phyloP scores from a whole-genome alignment of 129 eudicot genomes.

The Ambrosia trifida region DNA sequence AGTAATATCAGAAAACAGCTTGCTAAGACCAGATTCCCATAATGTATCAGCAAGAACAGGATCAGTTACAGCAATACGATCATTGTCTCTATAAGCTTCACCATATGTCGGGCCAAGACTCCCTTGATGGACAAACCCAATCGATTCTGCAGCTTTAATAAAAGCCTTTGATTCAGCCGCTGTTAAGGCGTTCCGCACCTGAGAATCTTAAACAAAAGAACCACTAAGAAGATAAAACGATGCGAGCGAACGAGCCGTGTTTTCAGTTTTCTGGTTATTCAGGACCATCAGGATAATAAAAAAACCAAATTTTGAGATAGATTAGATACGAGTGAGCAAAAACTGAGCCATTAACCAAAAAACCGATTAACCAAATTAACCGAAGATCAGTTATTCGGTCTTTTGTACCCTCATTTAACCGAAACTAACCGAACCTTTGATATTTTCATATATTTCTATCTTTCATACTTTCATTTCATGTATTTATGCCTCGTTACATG shows the following conservation, averaged over 20 bases:
- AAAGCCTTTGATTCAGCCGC: constrained; percentile 84
- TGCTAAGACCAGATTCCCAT: constrained; percentile 82
- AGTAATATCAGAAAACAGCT: constrained; percentile 53
- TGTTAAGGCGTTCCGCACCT: constrained; percentile 74
- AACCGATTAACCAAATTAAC: too few relatives aligned
- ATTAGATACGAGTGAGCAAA: background rate
- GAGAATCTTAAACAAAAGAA: constrained; percentile 42
- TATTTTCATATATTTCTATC: too few relatives aligned
- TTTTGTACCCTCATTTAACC: too few relatives aligned
- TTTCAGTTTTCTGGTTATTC: background rate
- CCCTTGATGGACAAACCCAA: constrained; percentile 94
- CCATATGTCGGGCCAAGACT: constrained; percentile 94
- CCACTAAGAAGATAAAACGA: constrained; percentile 3
- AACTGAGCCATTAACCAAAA: too few relatives aligned
- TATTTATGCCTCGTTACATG: too few relatives aligned
- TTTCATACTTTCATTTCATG: too few relatives aligned
- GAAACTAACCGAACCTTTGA: too few relatives aligned
- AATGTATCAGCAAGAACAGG: constrained; percentile 69
- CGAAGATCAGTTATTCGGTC: too few relatives aligned
- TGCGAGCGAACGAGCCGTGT: background rate
- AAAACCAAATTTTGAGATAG: background rate
- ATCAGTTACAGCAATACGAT: constrained; percentile 78
- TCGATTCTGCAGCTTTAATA: constrained; percentile 63
- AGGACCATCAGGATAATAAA: background rate
- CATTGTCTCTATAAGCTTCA: constrained; percentile 97